Base-by-base conservation (phyloP, 257 asterid genomes). In the Solanum arcanum region DNA sequence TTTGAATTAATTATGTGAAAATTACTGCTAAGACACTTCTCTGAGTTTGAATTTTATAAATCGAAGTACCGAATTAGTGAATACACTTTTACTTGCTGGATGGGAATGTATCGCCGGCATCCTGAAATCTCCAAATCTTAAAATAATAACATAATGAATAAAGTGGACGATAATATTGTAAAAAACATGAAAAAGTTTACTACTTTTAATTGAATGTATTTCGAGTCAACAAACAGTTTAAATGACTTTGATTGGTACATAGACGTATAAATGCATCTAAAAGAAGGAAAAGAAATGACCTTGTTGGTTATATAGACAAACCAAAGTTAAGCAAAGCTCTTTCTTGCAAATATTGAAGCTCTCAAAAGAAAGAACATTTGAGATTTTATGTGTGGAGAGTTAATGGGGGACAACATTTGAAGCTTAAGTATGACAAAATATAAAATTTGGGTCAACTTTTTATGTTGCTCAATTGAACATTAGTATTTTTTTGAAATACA, bases 301-400 rank as follows among this genome's bases (percentile, higher is more conserved):
- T 29, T 27, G 3, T 27, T 68, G 75, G 9, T 10, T 12, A 7
- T 13, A 3, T 21, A 9, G 3, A 23, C 29, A 12, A 12, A 27
- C 37, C 14, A 39, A 27, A 68, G 39, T n/a, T 3, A n/a, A 25
- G 69, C 3, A n/a, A 59, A 59, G 35, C 31, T 27, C 74, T 27
- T 66, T 7, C 18, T 12, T 87, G 14, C 66, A 20, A 84, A 66
- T 88, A 78, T 87, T 90, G 82, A 88, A 87, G 39, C 49, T 86
- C 23, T 88, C 72, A 89, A 70, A 84, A 39, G 83, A 81, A 83
- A 66, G 27, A 76, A 27, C 20, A 13, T 27, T 64, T 66, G 86
- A 35, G 77, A 37, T 27, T 20, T 25, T 66, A 13, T 25, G 10
- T 66, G 74, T 66, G 33, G 37, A 25, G 5, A 66, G 35, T 66